Conservation (phyloP, 257 asterid species). For the Solanum chaucha region DNA sequence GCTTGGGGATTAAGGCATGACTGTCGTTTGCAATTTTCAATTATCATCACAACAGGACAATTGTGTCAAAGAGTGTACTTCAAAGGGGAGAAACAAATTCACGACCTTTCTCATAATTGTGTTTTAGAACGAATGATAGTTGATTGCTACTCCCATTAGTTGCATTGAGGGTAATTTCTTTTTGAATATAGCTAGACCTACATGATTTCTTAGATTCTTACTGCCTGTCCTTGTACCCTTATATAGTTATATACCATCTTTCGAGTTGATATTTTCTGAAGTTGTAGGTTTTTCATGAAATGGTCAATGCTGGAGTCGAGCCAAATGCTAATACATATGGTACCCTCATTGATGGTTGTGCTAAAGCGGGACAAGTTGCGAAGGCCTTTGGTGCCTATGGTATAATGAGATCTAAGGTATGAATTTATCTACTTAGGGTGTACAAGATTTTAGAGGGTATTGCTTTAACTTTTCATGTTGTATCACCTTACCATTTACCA, state of each 20-base stretch:
- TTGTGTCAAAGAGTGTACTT: neutral
- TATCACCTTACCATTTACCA: neutral
- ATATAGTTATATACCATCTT: neutral
- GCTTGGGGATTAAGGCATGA: neutral
- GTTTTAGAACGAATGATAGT: neutral
- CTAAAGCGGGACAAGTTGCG: conserved; percentile 97
- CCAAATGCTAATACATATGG: conserved; percentile 94
- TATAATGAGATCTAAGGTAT: conserved; percentile 90
- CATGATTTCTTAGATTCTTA: neutral
- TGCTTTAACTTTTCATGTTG: neutral
- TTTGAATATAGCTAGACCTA: neutral
- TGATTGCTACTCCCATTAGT: neutral
- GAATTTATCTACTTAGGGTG: conserved; percentile 4
- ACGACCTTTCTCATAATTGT: neutral
- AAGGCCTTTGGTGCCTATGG: conserved; percentile 99
- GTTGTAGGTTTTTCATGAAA: conserved; percentile 87
- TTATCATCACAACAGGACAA: neutral
- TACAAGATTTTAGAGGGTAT: neutral
- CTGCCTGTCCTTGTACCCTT: conserved; percentile 2
- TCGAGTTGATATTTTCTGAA: conserved; percentile 13
- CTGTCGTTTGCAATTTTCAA: neutral
- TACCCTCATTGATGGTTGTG: conserved; percentile 96
- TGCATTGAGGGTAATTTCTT: neutral
- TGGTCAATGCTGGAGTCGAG: conserved; percentile 95
- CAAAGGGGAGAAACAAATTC: neutral